Base-by-base conservation (phyloP, 2,329 filamentous ascomycete genomes). In the Xylaria polymorpha region DNA sequence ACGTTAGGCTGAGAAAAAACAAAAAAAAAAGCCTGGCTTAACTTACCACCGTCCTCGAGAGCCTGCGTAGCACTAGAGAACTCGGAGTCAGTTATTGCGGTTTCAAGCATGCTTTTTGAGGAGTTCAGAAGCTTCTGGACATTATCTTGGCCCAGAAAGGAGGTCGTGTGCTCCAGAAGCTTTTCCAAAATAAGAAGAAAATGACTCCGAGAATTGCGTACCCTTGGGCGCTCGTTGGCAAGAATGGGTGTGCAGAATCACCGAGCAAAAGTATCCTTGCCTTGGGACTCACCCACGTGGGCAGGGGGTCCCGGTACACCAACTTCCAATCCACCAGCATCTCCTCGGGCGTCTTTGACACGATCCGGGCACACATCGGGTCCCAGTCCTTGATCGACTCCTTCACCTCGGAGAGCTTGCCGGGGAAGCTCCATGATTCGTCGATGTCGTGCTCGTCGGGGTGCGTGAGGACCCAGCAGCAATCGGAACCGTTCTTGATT, bases 391-490 rank as follows among this genome's bases (percentile, higher is more conserved):
- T 81, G 14, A 88, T 76, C 0, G 86, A 81, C 63, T 84, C 80
- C 69, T 82, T 81, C 0, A 87, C 86, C 55, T 87, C 86, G 57
- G 84, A 81, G 0, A 87, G 79, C 55, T 85, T 84, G 3, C 84
- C 85, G 0, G 85, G 84, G 68, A 86, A 85, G 2, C 82, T 85
- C 85, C 85, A 87, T 0, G 85, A 85, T 76, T 88, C 85, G 66
- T 86, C 81, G 64, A 87, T 87, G 71, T 88, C 83, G 68, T 83
- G 82, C 64, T 84, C 82, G 70, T 88, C 87, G 22, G 76, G 81
- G 75, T 88, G 86, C 0, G 87, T 89, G 25, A 87, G 79, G 3
- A 89, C 87, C 87, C 87, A 89, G 72, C 83, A 87, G 74, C 85
- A 87, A 66, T 88, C 86, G 22, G 81, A 79, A 32, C 85, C 86